A percentile compares a stretch with the other conserved stretches of the same genome.
Conservation (phyloP, 441 rosid species). For the Pelargonium fulgidum region DNA sequence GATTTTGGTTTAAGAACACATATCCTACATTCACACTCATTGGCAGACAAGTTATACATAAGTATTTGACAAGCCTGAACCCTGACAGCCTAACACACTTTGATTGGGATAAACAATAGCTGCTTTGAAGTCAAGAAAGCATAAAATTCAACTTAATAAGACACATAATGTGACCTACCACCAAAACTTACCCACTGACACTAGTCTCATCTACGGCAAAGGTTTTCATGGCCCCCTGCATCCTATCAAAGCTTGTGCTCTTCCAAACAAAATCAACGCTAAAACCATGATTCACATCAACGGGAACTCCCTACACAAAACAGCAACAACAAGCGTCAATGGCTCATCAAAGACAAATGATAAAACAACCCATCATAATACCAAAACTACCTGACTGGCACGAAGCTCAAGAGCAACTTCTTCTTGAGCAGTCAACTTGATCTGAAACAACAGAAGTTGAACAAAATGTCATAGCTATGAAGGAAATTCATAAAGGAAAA, state of each 20-base stretch:
- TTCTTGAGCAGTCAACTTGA: conserved; percentile 95
- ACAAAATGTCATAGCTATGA: background rate
- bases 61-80: too few relatives aligned
- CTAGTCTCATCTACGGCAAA: conserved; percentile 99
- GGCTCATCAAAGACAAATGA: conserved; percentile 6
- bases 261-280: conserved; percentile 99
- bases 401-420: conserved; percentile 99
- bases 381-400: conserved; percentile 70
- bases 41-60: too few relatives aligned
- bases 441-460: conserved; percentile 35
- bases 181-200: conserved; percentile 86
- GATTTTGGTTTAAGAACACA: too few relatives aligned
- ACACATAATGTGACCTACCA: too few relatives aligned
- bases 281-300: conserved; percentile 83
- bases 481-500: too few relatives aligned
- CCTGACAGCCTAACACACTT: too few relatives aligned
- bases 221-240: conserved; percentile 98
- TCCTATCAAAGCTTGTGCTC: conserved; percentile 97
- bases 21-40: too few relatives aligned
- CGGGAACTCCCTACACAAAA: conserved; percentile 75
- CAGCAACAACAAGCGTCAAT: conserved; percentile 14
- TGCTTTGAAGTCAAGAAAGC: too few relatives aligned
- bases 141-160: too few relatives aligned
- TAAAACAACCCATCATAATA: conserved; percentile 8
- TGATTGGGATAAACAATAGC: too few relatives aligned